Evolutionary conservation across 1,284 basidiomycete species (phyloP).

Genomic region (Ceratobasidium sp.): DNA sequence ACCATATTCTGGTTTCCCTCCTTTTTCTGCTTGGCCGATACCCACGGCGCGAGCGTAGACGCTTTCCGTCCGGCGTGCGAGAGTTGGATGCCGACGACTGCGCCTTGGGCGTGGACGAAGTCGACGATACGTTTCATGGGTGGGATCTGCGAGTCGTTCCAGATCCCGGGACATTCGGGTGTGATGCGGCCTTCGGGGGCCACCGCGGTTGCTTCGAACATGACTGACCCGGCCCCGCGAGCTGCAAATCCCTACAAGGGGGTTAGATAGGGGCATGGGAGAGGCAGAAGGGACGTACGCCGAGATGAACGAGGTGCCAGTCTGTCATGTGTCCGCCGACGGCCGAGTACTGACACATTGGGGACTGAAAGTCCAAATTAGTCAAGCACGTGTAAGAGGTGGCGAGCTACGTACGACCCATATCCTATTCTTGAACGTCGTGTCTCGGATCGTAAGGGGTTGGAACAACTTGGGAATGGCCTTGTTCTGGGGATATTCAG

Average conservation of each 20-base stretch:
- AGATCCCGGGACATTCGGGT: slow-evolving; percentile 64
- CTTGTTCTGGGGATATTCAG: slow-evolving; percentile 54
- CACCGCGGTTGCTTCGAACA: slow-evolving; percentile 73
- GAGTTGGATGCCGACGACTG: slow-evolving; percentile 71
- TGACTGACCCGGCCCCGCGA: slow-evolving; percentile 62
- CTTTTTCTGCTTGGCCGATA: slow-evolving; percentile 40
- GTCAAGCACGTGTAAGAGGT: not conserved
- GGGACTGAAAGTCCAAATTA: slow-evolving; percentile 23
- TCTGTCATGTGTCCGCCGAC: slow-evolving; percentile 74
- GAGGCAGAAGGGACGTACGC: slow-evolving; percentile 50
- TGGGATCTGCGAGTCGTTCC: slow-evolving; percentile 75
- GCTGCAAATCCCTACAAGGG: slow-evolving; percentile 48
- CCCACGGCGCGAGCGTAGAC: slow-evolving; percentile 67
- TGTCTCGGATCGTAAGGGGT: slow-evolving; percentile 66
- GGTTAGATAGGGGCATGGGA: not conserved
- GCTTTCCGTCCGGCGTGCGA: slow-evolving; percentile 81
- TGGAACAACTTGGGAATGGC: slow-evolving; percentile 68
- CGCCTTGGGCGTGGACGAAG: slow-evolving; percentile 74
- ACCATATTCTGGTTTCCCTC: slow-evolving; percentile 47
- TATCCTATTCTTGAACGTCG: slow-evolving; percentile 75
- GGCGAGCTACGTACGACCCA: slow-evolving; percentile 56
- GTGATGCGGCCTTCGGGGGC: slow-evolving; percentile 79
- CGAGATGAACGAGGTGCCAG: slow-evolving; percentile 80
- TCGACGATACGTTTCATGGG: slow-evolving; percentile 73
- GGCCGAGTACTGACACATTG: slow-evolving; percentile 61